Evolutionary conservation across 176 grass and related monocot genomes (phyloP).

Genomic region (Rhynchospora breviuscula): DNA sequence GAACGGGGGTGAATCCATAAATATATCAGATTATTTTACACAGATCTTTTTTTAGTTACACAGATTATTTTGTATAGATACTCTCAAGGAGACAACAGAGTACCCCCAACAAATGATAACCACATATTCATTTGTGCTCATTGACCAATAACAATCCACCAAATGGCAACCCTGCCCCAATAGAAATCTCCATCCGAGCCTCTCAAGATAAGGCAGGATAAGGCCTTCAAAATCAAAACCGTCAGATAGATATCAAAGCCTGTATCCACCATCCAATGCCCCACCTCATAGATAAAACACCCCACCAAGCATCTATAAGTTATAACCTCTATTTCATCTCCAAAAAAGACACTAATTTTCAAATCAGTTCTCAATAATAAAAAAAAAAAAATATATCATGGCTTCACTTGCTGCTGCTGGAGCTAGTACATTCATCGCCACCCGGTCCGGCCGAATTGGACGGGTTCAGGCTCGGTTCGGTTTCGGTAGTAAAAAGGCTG

Average conservation of each 20-base stretch:
- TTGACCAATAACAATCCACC: slow-evolving; percentile 33
- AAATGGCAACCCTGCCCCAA: slow-evolving; percentile 35
- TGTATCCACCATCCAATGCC: slow-evolving; percentile 29
- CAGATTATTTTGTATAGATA: slow-evolving; percentile 38
- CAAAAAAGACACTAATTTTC: slow-evolving; percentile 26
- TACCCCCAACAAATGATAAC: background rate
- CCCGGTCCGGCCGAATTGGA: slow-evolving; percentile 49
- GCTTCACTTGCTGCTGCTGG: slow-evolving; percentile 67
- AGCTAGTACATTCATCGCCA: slow-evolving; percentile 79
- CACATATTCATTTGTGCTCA: background rate
- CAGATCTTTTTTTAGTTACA: no score
- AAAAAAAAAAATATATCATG: slow-evolving; percentile 34
- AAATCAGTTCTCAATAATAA: background rate
- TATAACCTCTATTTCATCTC: slow-evolving; percentile 36
- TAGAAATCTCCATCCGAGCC: slow-evolving; percentile 16
- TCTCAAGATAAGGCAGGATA: slow-evolving; percentile 76
- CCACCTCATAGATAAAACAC: slow-evolving; percentile 53
- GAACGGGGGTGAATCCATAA: background rate
- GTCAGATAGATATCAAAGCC: slow-evolving; percentile 71
- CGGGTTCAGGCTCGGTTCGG: slow-evolving; percentile 63
- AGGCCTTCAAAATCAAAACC: slow-evolving; percentile 39
- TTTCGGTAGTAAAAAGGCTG: slow-evolving; percentile 46
- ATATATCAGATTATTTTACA: slow-evolving; percentile 29
- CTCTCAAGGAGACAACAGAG: slow-evolving; percentile 15
- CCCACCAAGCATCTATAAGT: slow-evolving; percentile 32